Base-by-base conservation (phyloP, 108 stramenopile species). In the Pseudonitzschia delicatissima region DNA sequence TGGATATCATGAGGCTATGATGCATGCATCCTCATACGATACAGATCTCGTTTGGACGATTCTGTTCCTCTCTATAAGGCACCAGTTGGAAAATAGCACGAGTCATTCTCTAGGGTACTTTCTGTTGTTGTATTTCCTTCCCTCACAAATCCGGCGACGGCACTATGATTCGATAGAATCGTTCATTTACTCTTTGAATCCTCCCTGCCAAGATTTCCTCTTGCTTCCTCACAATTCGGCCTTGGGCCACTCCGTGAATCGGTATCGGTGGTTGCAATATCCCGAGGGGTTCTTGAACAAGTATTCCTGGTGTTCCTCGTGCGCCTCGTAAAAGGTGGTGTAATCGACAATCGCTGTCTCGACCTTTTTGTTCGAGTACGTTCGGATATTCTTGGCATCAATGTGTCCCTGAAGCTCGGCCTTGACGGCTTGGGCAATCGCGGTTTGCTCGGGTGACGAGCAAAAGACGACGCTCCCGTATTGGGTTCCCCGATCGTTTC, bases 401-500 rank as follows among this genome's bases (percentile, higher is more conserved):
- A 83, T 47, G 9, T 55, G 26, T 0, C 6, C 23, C 62, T 86
- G 86, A n/a, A 87, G 66, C 29, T 90, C 84, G 11, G 42, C 64
- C 62, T 69, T 84, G 65, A 87, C 81, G 62, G 73, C 79, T 40
- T 80, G 51, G 25, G 87, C 88, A 69, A 84, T 85, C 44, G 64
- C 39, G 20, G 17, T 29, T 72, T 94, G 90, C 39, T 82, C 77
- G 23, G 76, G 75, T 26, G 81, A 85, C 48, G 78, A 64, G 39
- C 37, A 67, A 79, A 92, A 97, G 17, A 97, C 81, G 11, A 59
- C 84, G 28, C 76, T 77, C 26, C 85, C 81, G 67, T 97, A 97
- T 66, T 97, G 96, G 4, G 86, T 83, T 4, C 96, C 96, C 12
- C 55, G 42, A 80, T 97, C 96, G 48, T 89, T 87, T n/a, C 93